Percentiles rank a stretch among this genome's conserved stretches.
Evolutionary conservation across 208 protist species (phyloP).

Genomic region (Acanthamoeba divionensis): DNA sequence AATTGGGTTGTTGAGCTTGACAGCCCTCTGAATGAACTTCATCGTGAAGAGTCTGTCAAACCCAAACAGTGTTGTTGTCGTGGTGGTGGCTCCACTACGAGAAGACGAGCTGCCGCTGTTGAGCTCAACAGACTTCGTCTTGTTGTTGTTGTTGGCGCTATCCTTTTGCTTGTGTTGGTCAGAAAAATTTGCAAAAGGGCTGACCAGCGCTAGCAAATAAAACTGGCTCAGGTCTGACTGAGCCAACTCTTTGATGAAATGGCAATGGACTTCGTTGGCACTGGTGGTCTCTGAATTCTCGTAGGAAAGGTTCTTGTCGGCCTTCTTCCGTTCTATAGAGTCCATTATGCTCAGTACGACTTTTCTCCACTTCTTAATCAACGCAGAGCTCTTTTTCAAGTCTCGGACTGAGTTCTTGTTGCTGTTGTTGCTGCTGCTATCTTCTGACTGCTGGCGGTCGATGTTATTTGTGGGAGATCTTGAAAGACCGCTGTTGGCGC

Average conservation of each 20-base stretch:
- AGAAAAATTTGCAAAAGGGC: too few relatives aligned
- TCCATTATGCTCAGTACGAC: conserved; percentile 22
- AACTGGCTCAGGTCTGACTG: conserved; percentile 29
- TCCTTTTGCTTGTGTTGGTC: too few relatives aligned
- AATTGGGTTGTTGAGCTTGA: conserved; percentile 26
- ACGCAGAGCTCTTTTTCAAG: not conserved
- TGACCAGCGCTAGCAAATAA: conserved; percentile 12
- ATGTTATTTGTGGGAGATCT: too few relatives aligned
- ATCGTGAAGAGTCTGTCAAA: conserved; percentile 7
- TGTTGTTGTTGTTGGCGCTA: too few relatives aligned
- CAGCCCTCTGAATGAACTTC: not conserved
- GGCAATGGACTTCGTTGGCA: too few relatives aligned
- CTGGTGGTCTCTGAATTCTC: conserved; percentile 24
- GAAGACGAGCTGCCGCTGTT: too few relatives aligned
- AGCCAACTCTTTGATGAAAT: conserved; percentile 37
- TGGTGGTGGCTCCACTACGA: not conserved
- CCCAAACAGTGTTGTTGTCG: not conserved
- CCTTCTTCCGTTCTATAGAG: not conserved
- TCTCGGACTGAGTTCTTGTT: not conserved
- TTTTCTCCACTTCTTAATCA: conserved; percentile 6
- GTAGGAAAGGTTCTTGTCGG: not conserved
- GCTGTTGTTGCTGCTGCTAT: not conserved
- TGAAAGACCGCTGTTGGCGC: too few relatives aligned
- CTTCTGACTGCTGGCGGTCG: too few relatives aligned
- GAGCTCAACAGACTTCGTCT: too few relatives aligned